Conservation (phyloP, 2,329 filamentous ascomycete species). For the Claviceps spartinae region DNA sequence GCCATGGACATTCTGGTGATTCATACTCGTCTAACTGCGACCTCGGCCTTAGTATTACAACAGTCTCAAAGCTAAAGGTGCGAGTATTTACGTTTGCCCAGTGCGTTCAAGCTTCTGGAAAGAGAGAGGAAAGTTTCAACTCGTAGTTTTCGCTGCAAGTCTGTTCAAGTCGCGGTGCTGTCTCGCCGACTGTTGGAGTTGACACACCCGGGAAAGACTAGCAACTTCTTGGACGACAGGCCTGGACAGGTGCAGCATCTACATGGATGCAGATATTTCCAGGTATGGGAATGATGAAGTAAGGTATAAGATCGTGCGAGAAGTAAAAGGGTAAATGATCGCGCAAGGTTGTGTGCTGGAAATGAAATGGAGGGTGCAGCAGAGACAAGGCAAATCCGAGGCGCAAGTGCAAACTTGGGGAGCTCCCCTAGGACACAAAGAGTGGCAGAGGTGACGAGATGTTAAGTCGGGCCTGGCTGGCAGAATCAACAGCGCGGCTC, state of each 20-base stretch:
- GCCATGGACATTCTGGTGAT: conserved; percentile 31
- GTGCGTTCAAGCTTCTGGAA: background rate
- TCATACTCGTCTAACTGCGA: conserved; percentile 25
- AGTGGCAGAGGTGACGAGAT: conserved; percentile 21
- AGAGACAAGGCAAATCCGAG: conserved; percentile 7
- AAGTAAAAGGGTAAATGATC: background rate
- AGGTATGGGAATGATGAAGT: background rate
- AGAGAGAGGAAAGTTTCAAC: background rate
- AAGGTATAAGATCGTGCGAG: background rate
- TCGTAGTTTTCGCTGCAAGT: background rate
- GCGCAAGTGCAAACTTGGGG: conserved; percentile 20
- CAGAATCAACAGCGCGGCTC: conserved; percentile 15
- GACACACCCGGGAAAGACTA: conserved; percentile 12
- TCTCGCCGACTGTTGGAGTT: conserved; percentile 1
- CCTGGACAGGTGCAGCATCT: conserved; percentile 18
- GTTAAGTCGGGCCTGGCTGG: conserved; percentile 15
- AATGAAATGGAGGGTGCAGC: background rate
- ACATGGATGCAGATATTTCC: conserved; percentile 20
- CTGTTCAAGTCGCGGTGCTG: background rate
- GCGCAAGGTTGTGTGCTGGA: background rate
- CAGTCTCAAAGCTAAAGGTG: background rate
- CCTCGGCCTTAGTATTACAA: conserved; percentile 1
- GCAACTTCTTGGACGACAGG: conserved; percentile 20
- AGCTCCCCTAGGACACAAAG: conserved; percentile 17
- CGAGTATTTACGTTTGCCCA: background rate